A percentile compares a stretch with the other conserved stretches of the same genome.
Conservation (phyloP, 345 rosid genomes). For the Clausena lansium region DNA sequence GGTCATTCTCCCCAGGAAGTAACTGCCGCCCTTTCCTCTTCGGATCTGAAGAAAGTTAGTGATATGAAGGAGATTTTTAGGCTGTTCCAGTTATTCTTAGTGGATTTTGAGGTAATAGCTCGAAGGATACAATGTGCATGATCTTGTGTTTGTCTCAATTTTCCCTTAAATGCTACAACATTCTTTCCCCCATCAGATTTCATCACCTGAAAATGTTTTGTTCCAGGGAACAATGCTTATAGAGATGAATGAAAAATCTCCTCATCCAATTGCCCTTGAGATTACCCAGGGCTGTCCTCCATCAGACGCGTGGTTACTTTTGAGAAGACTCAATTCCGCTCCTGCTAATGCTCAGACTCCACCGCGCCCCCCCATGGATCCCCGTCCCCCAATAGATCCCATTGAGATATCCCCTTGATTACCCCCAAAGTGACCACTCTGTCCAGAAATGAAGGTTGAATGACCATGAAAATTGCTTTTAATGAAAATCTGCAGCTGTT, state of each 20-base stretch:
- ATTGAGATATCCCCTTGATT: slow-evolving; percentile 53
- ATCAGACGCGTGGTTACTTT: slow-evolving; percentile 74
- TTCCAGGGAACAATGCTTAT: slow-evolving; percentile 73
- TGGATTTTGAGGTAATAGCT: slow-evolving; percentile 70
- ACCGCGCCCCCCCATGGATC: slow-evolving; percentile 3
- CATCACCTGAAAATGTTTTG: slow-evolving; percentile 10
- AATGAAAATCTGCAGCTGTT: neutral
- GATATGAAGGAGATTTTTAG: slow-evolving; percentile 67
- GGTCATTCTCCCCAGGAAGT: slow-evolving; percentile 82
- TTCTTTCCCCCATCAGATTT: neutral
- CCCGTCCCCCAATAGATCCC: slow-evolving; percentile 8
- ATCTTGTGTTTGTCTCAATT: neutral
- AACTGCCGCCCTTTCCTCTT: slow-evolving; percentile 74
- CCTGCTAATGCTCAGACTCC: slow-evolving; percentile 25
- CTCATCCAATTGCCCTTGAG: slow-evolving; percentile 66
- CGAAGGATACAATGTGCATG: neutral
- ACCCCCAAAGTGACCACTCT: neutral
- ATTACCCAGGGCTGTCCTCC: slow-evolving; percentile 68
- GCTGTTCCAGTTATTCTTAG: slow-evolving; percentile 61
- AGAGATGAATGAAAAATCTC: slow-evolving; percentile 54
- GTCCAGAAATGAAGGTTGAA: neutral
- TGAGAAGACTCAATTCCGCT: slow-evolving; percentile 48
- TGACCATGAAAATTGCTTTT: neutral
- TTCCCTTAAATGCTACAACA: neutral
- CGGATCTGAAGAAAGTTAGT: slow-evolving; percentile 37